Base-by-base conservation (phyloP, 352 stramenopile species). In the Pythium dissotocum region DNA sequence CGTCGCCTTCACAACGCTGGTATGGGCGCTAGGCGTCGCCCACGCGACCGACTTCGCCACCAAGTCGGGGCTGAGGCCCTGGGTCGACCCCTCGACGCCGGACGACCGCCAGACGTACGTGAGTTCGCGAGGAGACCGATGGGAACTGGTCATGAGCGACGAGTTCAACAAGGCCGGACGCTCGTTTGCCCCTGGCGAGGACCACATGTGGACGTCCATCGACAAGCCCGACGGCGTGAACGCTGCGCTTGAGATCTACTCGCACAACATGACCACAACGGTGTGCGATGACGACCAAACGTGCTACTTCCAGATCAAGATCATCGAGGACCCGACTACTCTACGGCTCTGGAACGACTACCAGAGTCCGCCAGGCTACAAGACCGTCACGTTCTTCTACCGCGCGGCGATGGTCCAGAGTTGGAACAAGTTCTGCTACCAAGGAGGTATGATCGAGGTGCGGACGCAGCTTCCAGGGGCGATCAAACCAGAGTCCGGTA, bases 341-440 rank as follows among this genome's bases (percentile, higher is more conserved):
- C 26, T 30, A 6, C 49, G 49, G 9, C n/a, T 57, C 12, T 57
- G 26, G n/a, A 57, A 57, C 49, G 26, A 62, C 0, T 89, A 82
- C 61, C 57, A 24, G 26, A 77, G 72, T 18, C 30, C 54, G 52
- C 58, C 72, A 67, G 61, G 36, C 0, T 71, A 83, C 63, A 48
- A 70, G 0, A 82, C 44, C 44, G 64, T 57, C 44, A 24, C 13
- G 44, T 51, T 51, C 44, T 24, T 26, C 32, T 80, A 80, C 65
- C 53, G 64, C 6, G 86, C 79, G 35, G 90, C 78, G 6, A 96
- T 97, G 85, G 38, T 97, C 3, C 89, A 94, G 58, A 76, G 67
- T 21, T 97, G 91, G 91, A 90, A 97, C 77, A 97, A 97, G 73
- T 97, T 97, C 69, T 97, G 91, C 71, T 97, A 96, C 66, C 93